These are phyloP conservation scores for Fusarium bulbicola DNA, from an alignment of 2,329 filamentous ascomycete genomes.

Conservation along the genomic window DNA sequence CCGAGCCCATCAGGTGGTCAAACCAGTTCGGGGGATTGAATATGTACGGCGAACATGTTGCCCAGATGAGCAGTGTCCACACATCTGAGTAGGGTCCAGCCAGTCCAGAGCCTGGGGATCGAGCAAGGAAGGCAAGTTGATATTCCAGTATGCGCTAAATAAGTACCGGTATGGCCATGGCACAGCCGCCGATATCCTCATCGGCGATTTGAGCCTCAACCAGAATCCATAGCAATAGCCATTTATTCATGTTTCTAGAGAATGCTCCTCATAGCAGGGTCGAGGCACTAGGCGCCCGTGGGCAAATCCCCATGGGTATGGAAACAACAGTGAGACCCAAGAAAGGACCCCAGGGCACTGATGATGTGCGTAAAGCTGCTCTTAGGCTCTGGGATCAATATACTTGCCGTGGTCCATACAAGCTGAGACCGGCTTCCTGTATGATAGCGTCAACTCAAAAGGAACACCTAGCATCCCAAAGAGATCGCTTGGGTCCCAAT, in stretches of 20 bases:
- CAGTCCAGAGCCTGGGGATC: background rate
- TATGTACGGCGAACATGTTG: slow-evolving; percentile 3
- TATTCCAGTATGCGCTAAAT: slow-evolving; percentile 8
- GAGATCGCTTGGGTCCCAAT: background rate
- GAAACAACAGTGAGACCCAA: background rate
- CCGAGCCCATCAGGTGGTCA: slow-evolving; percentile 21
- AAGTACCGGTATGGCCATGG: background rate
- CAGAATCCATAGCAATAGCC: background rate
- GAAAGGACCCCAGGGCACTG: background rate
- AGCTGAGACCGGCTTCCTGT: background rate
- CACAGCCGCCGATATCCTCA: background rate
- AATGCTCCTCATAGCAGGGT: slow-evolving; percentile 5
- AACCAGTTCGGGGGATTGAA: slow-evolving; percentile 2
- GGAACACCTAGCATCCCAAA: background rate
- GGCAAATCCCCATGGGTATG: background rate
- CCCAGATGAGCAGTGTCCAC: slow-evolving; percentile 13
- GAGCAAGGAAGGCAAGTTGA: background rate
- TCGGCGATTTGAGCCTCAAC: slow-evolving; percentile 37
- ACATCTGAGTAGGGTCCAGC: slow-evolving; percentile 5
- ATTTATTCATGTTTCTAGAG: slow-evolving; percentile 7
- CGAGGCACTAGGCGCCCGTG: background rate
- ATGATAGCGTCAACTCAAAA: background rate
- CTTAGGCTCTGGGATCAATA: background rate
- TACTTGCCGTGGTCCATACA: background rate
- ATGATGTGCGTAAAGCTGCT: background rate